Percentiles rank a stretch among this genome's conserved stretches.
Evolutionary conservation across 371 early-diverging fungal species (phyloP).

Genomic region (Actinomortierella ambigua): DNA sequence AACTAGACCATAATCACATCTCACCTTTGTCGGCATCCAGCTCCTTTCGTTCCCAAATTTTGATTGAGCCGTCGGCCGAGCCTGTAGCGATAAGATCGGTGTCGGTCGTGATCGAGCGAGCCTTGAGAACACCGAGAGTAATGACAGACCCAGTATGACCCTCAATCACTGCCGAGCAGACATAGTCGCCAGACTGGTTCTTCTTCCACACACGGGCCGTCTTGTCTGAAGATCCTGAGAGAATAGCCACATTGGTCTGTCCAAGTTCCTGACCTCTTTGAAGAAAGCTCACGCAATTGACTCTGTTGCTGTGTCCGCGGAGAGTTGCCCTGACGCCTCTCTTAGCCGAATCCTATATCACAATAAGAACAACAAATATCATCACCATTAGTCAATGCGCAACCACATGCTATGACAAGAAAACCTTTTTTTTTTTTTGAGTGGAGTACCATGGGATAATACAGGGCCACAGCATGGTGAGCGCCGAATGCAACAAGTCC

Average conservation of each 20-base stretch:
- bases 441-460: slow-evolving; percentile 67
- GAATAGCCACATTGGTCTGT: slow-evolving; percentile 66
- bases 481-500: slow-evolving; percentile 82
- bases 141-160: slow-evolving; percentile 77
- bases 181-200: slow-evolving; percentile 52
- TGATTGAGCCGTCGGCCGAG: slow-evolving; percentile 82
- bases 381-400: not conserved
- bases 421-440: not conserved
- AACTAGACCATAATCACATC: not conserved
- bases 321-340: slow-evolving; percentile 70
- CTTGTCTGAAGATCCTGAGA: slow-evolving; percentile 86
- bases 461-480: slow-evolving; percentile 72
- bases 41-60: slow-evolving; percentile 68
- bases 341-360: slow-evolving; percentile 53
- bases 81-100: slow-evolving; percentile 74
- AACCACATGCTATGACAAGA: not conserved
- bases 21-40: slow-evolving; percentile 53
- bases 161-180: slow-evolving; percentile 68
- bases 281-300: slow-evolving; percentile 80
- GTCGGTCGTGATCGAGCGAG: slow-evolving; percentile 43
- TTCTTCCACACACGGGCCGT: slow-evolving; percentile 80
- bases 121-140: slow-evolving; percentile 65
- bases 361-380: slow-evolving; percentile 1
- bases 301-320: slow-evolving; percentile 79
- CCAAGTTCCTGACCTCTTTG: slow-evolving; percentile 59